These are phyloP conservation scores for Sodiomyces alkalinus DNA, from an alignment of 2,329 filamentous ascomycete genomes.

Conservation along the genomic window DNA sequence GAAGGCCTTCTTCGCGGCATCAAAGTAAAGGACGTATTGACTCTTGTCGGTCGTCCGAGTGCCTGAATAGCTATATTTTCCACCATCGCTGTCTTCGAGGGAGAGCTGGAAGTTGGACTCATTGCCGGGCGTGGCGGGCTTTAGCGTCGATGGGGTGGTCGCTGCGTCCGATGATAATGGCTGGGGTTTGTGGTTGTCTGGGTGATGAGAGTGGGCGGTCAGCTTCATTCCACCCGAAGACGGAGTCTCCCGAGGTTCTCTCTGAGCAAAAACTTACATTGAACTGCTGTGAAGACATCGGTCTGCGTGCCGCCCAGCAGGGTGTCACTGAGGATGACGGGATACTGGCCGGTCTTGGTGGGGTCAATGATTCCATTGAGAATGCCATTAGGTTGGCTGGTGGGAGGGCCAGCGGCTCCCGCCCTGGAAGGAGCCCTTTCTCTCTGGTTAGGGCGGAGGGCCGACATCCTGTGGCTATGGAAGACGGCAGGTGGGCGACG, in stretches of 20 bases:
- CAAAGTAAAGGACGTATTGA: constrained; percentile 60
- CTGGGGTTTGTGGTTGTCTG: constrained; percentile 48
- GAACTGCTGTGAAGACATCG: constrained; percentile 43
- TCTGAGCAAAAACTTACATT: constrained; percentile 39
- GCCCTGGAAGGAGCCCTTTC: constrained; percentile 6
- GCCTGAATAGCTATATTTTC: constrained; percentile 46
- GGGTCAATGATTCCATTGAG: constrained; percentile 35
- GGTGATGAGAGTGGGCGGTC: constrained; percentile 7
- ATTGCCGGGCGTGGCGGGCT: constrained; percentile 31
- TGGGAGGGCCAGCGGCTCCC: constrained; percentile 1
- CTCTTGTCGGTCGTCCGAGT: constrained; percentile 38
- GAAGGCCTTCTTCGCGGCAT: constrained; percentile 58
- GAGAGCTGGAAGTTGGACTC: constrained; percentile 40
- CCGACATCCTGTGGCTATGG: constrained; percentile 6
- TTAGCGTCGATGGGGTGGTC: constrained; percentile 33
- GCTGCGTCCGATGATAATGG: constrained; percentile 32
- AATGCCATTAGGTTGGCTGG: not conserved
- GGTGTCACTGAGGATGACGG: constrained; percentile 47
- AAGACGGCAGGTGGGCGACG: not conserved
- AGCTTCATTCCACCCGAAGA: not conserved
- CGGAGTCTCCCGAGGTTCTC: not conserved
- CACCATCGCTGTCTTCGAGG: constrained; percentile 37
- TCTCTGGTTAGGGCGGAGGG: constrained; percentile 8
- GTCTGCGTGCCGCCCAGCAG: constrained; percentile 39
- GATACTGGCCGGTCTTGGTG: constrained; percentile 45